phyloP scores from a whole-genome alignment of 208 protist genomes.

The Strigomonas culicis region DNA sequence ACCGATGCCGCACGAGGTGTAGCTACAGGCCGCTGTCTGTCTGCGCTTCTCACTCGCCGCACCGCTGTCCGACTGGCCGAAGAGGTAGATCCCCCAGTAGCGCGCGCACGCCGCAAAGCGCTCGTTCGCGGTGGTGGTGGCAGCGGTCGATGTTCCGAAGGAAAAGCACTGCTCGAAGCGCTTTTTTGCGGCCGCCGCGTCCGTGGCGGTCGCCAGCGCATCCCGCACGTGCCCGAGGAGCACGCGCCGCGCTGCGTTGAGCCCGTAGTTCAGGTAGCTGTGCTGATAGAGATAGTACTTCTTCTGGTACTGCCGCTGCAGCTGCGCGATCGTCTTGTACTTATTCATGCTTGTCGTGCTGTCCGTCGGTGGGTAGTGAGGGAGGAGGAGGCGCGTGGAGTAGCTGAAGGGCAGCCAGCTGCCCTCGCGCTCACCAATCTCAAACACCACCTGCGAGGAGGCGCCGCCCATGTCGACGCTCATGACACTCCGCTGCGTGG shows the following conservation, averaged over 20 bases:
- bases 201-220: background rate
- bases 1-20: constrained; percentile 34
- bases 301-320: background rate
- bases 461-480: constrained; percentile 84
- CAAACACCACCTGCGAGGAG: constrained; percentile 78
- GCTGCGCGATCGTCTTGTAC: constrained; percentile 4
- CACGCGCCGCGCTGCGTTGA: constrained; percentile 52
- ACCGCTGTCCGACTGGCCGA: constrained; percentile 7
- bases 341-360: constrained; percentile 8
- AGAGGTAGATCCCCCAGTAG: constrained; percentile 18
- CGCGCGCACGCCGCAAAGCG: constrained; percentile 25
- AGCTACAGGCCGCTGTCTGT: constrained; percentile 18
- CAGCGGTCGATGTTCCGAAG: constrained; percentile 10
- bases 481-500: background rate
- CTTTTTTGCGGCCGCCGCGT: constrained; percentile 9
- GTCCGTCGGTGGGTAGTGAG: background rate
- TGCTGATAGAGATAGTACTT: constrained; percentile 49
- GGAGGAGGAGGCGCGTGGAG: constrained; percentile 3
- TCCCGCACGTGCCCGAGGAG: background rate
- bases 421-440: constrained; percentile 15
- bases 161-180: constrained; percentile 24
- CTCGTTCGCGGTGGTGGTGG: constrained; percentile 5
- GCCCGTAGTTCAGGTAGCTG: constrained; percentile 74
- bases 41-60: background rate
- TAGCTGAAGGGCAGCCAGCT: constrained; percentile 48